phyloP scores from a whole-genome alignment of 495 filamentous ascomycete species.

The Peziza echinospora region DNA sequence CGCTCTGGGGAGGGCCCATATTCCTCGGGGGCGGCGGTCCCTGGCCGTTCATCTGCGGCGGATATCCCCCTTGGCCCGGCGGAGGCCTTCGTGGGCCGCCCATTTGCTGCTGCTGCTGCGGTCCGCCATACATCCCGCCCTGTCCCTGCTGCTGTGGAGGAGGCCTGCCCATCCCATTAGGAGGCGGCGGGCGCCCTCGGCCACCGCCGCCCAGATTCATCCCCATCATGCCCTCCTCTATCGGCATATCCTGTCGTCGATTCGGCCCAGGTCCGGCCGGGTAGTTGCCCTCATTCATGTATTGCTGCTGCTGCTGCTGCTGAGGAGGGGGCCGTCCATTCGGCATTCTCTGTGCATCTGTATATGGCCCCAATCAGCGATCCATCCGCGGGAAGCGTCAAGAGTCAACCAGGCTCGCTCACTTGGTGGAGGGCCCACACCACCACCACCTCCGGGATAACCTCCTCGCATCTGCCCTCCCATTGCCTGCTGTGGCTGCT shows the following conservation, averaged over 20 bases:
- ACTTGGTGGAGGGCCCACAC: not conserved
- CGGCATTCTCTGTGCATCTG: not conserved
- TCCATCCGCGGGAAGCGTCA: too few species aligned
- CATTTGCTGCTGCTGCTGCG: not conserved
- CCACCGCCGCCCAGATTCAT: not conserved
- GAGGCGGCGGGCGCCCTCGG: not conserved
- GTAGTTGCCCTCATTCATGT: too few species aligned
- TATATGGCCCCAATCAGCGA: too few species aligned
- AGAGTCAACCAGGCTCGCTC: not conserved
- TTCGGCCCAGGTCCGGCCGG: too few species aligned
- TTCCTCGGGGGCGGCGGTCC: too few species aligned
- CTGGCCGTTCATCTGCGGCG: too few species aligned
- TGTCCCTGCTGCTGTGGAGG: not conserved
- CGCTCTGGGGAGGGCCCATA: constrained; percentile 1
- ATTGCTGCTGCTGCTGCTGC: not conserved
- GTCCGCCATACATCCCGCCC: not conserved
- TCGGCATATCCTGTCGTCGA: not conserved
- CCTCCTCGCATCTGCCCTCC: not conserved
- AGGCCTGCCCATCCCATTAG: not conserved
- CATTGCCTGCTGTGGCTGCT: constrained; percentile 4
- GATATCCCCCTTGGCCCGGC: not conserved
- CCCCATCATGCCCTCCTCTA: not conserved
- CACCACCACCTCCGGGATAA: not conserved
- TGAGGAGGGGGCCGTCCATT: not conserved
- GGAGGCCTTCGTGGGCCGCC: too few species aligned